Base-by-base conservation (phyloP, 805 yeast species). In the Metschnikowia peoriensis region DNA sequence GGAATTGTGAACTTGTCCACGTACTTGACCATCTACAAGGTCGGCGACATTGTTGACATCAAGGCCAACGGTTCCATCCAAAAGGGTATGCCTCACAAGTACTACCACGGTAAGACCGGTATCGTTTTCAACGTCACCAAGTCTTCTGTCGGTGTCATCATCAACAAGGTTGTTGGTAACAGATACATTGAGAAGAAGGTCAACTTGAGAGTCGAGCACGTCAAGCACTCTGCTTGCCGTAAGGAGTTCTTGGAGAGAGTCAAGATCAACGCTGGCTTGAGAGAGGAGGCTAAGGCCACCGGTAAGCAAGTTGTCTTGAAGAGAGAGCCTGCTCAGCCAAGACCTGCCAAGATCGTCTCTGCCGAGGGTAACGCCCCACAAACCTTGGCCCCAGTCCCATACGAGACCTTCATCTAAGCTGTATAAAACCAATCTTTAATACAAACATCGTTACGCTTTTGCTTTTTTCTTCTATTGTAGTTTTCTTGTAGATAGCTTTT, bases 101-200 rank as follows among this genome's bases (percentile, higher is more conserved):
- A 84, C 88, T 94, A 94, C 97, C 97, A 94, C 86, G 99, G 99
- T 82, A 94, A 92, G 87, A 94, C 99, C 66, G 99, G 99, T 87
- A 89, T 94, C 69, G 85, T 94, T 65, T 94, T 85, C 96, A 94
- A 94, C 86, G 96, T 94, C 67, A 93, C 99, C 88, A 94, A 89
- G 86, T 81, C 96, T 61, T 83, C 99, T 63, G 98, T 94, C 65
- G 99, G 99, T 88, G 94, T 94, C 69, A 89, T 94, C 73, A 79
- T 94, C 77, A 88, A 94, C 96, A 94, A 94, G 88, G 85, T 92
- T 78, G 98, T 94, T 71, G 97, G 98, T 79, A 81, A 88, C 96
- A 89, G 98, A 84, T 94, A 93, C 91, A 68, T 94, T 66, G 98
- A 94, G 85, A 94, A 94, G 88, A 93, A 97, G 82, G 86, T 94